Conservation (phyloP, 1,284 basidiomycete genomes). For the Pseudozyma thailandica region DNA sequence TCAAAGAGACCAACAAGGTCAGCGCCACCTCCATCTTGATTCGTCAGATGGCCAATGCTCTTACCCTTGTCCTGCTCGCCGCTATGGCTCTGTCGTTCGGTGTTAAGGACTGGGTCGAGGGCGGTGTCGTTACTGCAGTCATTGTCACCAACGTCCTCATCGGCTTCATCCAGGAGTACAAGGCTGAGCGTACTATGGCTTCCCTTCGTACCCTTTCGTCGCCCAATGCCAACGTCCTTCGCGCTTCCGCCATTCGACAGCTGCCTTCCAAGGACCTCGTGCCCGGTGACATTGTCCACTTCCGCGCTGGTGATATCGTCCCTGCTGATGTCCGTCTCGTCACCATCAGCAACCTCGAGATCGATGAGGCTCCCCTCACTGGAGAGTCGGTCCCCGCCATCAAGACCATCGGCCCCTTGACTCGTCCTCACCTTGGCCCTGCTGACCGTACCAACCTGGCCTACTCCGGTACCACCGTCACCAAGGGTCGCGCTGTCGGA, state of each 20-base stretch:
- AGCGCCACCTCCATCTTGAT: conserved; percentile 58
- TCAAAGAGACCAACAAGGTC: conserved; percentile 54
- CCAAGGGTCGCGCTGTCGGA: conserved; percentile 59
- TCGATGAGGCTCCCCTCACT: conserved; percentile 62
- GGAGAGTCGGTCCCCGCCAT: conserved; percentile 60
- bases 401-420: conserved; percentile 49
- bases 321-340: conserved; percentile 61
- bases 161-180: conserved; percentile 63
- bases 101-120: conserved; percentile 73
- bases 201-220: conserved; percentile 60
- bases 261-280: conserved; percentile 40
- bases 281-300: conserved; percentile 73
- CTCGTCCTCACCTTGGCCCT: conserved; percentile 45
- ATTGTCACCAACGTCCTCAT: conserved; percentile 61
- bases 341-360: conserved; percentile 58
- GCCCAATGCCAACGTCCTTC: conserved; percentile 55
- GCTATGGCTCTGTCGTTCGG: conserved; percentile 76
- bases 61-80: conserved; percentile 70
- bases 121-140: conserved; percentile 76
- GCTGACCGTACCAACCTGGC: conserved; percentile 60
- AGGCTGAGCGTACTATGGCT: conserved; percentile 62
- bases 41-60: conserved; percentile 61
- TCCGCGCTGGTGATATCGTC: conserved; percentile 57
- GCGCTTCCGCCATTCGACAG: conserved; percentile 36
- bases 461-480: conserved; percentile 60